Evolutionary conservation across 495 filamentous ascomycete species (phyloP).

Genomic region (Daldinia loculata): DNA sequence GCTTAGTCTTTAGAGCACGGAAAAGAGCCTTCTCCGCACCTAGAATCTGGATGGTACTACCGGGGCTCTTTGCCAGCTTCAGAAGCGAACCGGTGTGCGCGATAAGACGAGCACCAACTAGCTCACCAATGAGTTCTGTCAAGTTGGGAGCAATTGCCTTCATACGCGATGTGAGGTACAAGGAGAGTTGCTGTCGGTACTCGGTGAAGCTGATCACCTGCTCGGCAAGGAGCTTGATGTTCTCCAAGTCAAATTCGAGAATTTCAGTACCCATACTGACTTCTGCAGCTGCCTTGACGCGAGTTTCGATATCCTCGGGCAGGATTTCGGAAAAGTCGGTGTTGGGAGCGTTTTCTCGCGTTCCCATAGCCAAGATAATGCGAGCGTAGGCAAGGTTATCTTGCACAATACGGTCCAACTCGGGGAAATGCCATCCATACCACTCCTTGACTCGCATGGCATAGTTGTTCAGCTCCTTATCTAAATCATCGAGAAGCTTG

Average conservation of each 20-base stretch:
- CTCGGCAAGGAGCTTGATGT: constrained; percentile 88
- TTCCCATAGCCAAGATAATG: constrained; percentile 86
- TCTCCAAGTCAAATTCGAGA: constrained; percentile 83
- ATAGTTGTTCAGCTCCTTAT: constrained; percentile 98
- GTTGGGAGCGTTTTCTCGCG: constrained; percentile 76
- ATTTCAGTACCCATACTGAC: constrained; percentile 99
- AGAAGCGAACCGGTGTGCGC: constrained; percentile 94
- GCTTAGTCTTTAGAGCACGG: constrained; percentile 97
- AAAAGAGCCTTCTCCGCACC: constrained; percentile 99
- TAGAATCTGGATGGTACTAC: constrained; percentile 95
- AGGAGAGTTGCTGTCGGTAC: constrained; percentile 85
- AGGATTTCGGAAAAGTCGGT: constrained; percentile 90
- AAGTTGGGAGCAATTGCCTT: constrained; percentile 96
- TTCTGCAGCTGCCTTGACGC: constrained; percentile 93
- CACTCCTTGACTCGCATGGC: constrained; percentile 99
- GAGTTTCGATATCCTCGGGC: constrained; percentile 92
- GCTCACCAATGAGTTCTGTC: constrained; percentile 89
- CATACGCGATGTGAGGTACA: constrained; percentile 93
- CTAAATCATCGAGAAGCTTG: constrained; percentile 89
- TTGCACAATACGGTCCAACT: constrained; percentile 95
- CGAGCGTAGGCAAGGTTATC: constrained; percentile 95
- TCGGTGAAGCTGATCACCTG: constrained; percentile 92
- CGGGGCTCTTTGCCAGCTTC: constrained; percentile 95
- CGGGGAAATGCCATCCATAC: constrained; percentile 99
- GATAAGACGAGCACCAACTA: constrained; percentile 95